Evolutionary conservation across 2,329 filamentous ascomycete genomes (phyloP), one percentile per base, ranked within the genome.

Genomic region (Leptosphaerulina australis): DNA sequence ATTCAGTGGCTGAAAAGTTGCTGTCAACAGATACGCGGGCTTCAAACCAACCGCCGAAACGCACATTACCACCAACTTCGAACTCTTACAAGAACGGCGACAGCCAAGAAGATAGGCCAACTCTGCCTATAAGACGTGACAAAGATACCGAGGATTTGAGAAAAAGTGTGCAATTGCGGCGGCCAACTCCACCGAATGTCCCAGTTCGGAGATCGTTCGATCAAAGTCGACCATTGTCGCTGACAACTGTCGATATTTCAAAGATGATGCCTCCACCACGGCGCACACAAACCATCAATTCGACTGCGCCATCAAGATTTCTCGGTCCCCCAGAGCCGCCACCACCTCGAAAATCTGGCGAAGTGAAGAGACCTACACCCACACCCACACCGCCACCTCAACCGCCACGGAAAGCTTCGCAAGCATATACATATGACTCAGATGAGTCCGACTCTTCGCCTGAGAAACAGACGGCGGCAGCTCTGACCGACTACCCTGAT

Each of bases 401-500:
- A 28, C 45, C 47, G 4, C 25, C 45, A 3, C 48, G 48, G 22
- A 50, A 55, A 21, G 40, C 48, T 10, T 58, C 61, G 18, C 58
- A 64, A 28, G 58, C 69, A 3, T 66, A 67, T 18, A 64, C 34
- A 5, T 75, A 80, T 43, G 79, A 81, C 37, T 81, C 79, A 5
- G 80, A 82, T 51, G 81, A 82, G 6, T 62, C 62, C 9, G 77
- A 81, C 20, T 65, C 69, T 6, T 50, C 67, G 5, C 53, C 45
- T 15, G 59, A 69, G 0, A 80, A 81, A 24, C 81, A 84, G 30
- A 69, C 80, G 1, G 70, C 79, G 11, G 78, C 83, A 77, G 39
- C 76, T 77, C 50, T 74, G 15, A 83, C 81, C 7, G 83, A 89
- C 39, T 97, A 90, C 68, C 94, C 94, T 0, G 92, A 99, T 72